Base-by-base conservation (phyloP, 2,329 filamentous ascomycete species). In the Shiraia bambusicola region DNA sequence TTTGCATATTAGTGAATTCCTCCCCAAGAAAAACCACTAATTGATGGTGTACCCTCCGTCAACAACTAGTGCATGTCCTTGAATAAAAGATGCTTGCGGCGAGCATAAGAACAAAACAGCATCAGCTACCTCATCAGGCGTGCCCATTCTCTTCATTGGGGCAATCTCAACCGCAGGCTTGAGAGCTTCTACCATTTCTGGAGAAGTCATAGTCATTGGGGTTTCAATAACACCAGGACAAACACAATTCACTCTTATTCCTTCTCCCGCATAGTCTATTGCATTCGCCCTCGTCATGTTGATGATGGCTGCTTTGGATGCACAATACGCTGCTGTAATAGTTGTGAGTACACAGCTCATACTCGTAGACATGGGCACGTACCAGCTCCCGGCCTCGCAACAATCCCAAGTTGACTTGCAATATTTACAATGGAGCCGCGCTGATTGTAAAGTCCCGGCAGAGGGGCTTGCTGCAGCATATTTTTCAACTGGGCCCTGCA, bases 161-260 rank as follows among this genome's bases (percentile, higher is more conserved):
- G 74, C 76, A 43, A 69, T 71, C 14, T 56, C 42, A 25, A 78
- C 63, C 16, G 75, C 72, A 17, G 58, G 54, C 40, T 54, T 60
- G 28, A 65, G 28, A 15, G 56, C 63, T 51, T 74, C 62, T 2
- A 46, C 40, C 34, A 63, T 64, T 3, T 58, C 49, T 7, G 49
- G 43, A 3, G 56, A 59, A 38, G 64, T 59, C 7, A 47, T 53
- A 0, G 53, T 49, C 46, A 55, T 57, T 0, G 74, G 72, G 4
- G 73, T 77, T 37, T 66, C 66, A 27, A 76, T 69, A 27, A 73
- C 76, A 9, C 72, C 68, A 0, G 79, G 80, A 45, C 80, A 82
- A 28, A 83, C 74, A 13, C 77, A 79, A 50, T 83, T 83, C 50
- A 83, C 76, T 35, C 80, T 72, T 38, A 83, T 80, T 1, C 37